Evolutionary conservation across 1,284 basidiomycete species (phyloP), one percentile per base, ranked within the genome.

Genomic region (Athelia psychrophila): DNA sequence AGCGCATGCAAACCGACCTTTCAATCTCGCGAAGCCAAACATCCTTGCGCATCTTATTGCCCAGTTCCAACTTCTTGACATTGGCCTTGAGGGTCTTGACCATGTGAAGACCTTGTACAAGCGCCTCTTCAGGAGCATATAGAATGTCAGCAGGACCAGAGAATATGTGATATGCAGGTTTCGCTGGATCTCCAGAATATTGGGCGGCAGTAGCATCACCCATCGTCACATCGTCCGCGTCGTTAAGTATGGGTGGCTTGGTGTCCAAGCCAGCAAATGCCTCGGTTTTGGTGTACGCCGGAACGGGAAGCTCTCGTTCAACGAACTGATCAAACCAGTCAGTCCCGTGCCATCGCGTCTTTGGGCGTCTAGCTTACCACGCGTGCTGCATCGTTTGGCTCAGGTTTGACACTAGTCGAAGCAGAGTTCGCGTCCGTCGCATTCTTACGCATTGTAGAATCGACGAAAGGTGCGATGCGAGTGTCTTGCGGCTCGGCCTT

Each of bases 11-110:
- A 3, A 63, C 70, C 4, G 52, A 80, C 82, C 67, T 78, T 42
- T 72, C 66, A 20, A 83, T 66, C 50, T 84, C 81, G n/a, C 75
- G 70, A 45, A 72, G 58, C 82, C 83, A 85, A 1, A 83, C 80
- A 15, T 83, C 80, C 54, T 79, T 70, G 19, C 82, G 74, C 52
- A 82, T 60, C 59, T 79, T 80, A 60, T 74, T 79, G 22, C 80
- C 80, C 3, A 83, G 59, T 51, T 79, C 69, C 49, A 85, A 59
- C 19, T 63, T 69, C 53, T 76, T 70, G 50, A 83, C 64, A 50
- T 63, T 65, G 2, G 66, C 58, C 56, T 75, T 75, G 47, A 84
- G 63, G 3, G 69, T 66, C 56, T 77, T 71, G 2, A 81, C 77
- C 79, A 83, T 84, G 2, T 68, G 68, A 2, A 80, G 54, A 2